Conservation (phyloP, 768 basidiomycete genomes). For the Dendrothele bispora region DNA sequence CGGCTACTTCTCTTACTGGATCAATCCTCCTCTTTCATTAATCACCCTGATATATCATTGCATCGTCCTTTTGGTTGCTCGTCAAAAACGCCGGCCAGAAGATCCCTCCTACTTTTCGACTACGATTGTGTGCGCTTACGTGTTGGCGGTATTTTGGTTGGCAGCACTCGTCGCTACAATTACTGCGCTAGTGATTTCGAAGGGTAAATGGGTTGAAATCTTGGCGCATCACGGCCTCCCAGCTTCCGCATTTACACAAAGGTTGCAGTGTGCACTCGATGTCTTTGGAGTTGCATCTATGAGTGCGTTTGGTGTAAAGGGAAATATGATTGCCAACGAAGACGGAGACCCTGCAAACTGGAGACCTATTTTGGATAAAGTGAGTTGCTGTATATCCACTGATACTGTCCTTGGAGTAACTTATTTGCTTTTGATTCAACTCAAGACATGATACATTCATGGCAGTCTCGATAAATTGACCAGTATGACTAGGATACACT, state of each 20-base stretch:
- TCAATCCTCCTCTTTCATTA: constrained; percentile 28
- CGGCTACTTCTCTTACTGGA: constrained; percentile 31
- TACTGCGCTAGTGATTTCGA: constrained; percentile 21
- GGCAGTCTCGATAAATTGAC: too few species aligned
- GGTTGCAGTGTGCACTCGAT: constrained; percentile 27
- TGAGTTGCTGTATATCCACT: too few species aligned
- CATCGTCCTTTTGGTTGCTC: constrained; percentile 24
- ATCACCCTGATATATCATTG: constrained; percentile 30
- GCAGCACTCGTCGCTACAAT: constrained; percentile 28
- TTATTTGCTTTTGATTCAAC: too few species aligned
- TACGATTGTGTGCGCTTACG: constrained; percentile 26
- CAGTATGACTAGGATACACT: too few species aligned
- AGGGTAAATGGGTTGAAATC: constrained; percentile 12
- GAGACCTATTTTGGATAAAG: constrained; percentile 15
- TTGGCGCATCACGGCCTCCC: constrained; percentile 26
- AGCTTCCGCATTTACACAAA: constrained; percentile 25
- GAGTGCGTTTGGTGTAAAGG: constrained; percentile 24
- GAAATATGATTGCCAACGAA: constrained; percentile 26
- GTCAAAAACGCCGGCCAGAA: constrained; percentile 20
- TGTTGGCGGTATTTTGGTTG: constrained; percentile 30
- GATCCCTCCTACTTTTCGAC: constrained; percentile 34
- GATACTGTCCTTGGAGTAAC: too few species aligned
- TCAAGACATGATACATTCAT: too few species aligned
- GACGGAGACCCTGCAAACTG: constrained; percentile 32
- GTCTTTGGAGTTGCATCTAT: constrained; percentile 23